Evolutionary conservation across 768 basidiomycete genomes (phyloP).

Genomic region (Hemileccinum rubropunctum): DNA sequence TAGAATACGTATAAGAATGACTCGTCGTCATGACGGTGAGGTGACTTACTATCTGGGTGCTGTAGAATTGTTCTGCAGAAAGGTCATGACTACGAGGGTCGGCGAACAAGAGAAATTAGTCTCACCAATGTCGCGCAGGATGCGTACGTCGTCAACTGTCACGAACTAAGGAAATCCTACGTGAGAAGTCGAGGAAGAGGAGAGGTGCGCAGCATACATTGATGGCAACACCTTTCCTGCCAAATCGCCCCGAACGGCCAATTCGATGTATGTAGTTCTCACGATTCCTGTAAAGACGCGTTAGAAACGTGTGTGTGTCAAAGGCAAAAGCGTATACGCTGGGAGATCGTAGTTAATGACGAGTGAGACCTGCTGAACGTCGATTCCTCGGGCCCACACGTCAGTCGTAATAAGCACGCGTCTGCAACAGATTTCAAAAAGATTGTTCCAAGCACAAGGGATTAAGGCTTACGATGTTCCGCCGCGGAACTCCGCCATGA

Average conservation of each 20-base stretch:
- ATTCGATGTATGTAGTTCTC: slow-evolving; percentile 99
- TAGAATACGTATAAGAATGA: slow-evolving; percentile 35
- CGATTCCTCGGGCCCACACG: slow-evolving; percentile 97
- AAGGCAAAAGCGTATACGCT: slow-evolving; percentile 51
- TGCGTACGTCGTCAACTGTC: slow-evolving; percentile 93
- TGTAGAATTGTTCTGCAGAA: slow-evolving; percentile 86
- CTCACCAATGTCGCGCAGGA: slow-evolving; percentile 94
- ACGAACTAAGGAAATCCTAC: slow-evolving; percentile 60
- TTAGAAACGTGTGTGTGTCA: slow-evolving; percentile 12
- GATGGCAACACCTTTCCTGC: slow-evolving; percentile 98
- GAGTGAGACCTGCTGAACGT: slow-evolving; percentile 95
- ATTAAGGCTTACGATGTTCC: slow-evolving; percentile 72
- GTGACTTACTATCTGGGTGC: slow-evolving; percentile 79
- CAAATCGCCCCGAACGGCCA: slow-evolving; percentile 98
- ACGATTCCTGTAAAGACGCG: slow-evolving; percentile 60
- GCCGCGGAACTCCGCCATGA: slow-evolving; percentile 95
- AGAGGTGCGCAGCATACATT: slow-evolving; percentile 59
- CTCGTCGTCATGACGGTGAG: slow-evolving; percentile 1
- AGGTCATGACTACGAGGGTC: slow-evolving; percentile 10
- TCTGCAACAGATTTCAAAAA: slow-evolving; percentile 36
- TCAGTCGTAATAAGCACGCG: slow-evolving; percentile 96
- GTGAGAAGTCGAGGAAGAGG: slow-evolving; percentile 14
- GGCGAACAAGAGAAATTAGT: slow-evolving; percentile 5
- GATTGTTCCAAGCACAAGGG: slow-evolving; percentile 1
- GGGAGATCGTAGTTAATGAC: slow-evolving; percentile 98